These are phyloP conservation scores for Eucalyptus sp. DNA, from an alignment of 345 rosid species.

Conservation along the genomic window DNA sequence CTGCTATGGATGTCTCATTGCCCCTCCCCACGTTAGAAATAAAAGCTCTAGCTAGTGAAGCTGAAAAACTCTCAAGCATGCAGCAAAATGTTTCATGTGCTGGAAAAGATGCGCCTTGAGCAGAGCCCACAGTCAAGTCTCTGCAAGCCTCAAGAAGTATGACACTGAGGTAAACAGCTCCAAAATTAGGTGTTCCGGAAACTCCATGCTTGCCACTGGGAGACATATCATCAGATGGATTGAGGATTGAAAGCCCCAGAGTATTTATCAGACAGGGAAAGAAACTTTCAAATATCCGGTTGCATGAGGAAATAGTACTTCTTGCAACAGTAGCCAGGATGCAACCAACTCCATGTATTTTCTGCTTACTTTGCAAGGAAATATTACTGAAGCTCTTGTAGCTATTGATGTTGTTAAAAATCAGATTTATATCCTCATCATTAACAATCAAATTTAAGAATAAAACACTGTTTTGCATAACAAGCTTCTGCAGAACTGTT, in stretches of 20 bases:
- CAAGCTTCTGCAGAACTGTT: constrained; percentile 38
- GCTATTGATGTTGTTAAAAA: constrained; percentile 37
- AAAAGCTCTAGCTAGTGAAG: constrained; percentile 36
- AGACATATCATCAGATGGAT: constrained; percentile 10
- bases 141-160: constrained; percentile 65
- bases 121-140: constrained; percentile 30
- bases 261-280: constrained; percentile 42
- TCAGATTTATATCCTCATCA: constrained; percentile 44
- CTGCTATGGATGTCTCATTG: constrained; percentile 12
- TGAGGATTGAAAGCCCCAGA: constrained; percentile 33
- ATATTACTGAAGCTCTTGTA: constrained; percentile 27
- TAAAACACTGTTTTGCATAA: constrained; percentile 34
- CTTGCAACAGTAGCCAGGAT: constrained; percentile 58
- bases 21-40: constrained; percentile 16
- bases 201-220: constrained; percentile 6
- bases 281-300: constrained; percentile 35
- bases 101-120: constrained; percentile 3
- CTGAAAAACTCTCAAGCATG: constrained; percentile 36
- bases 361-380: constrained; percentile 41
- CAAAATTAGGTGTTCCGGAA: constrained; percentile 32
- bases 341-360: constrained; percentile 43
- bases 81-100: constrained; percentile 33
- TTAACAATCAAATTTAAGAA: constrained; percentile 35
- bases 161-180: constrained; percentile 57
- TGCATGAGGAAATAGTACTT: constrained; percentile 55